Conservation (phyloP, 208 protist species). For the Trypanosoma lewisi region DNA sequence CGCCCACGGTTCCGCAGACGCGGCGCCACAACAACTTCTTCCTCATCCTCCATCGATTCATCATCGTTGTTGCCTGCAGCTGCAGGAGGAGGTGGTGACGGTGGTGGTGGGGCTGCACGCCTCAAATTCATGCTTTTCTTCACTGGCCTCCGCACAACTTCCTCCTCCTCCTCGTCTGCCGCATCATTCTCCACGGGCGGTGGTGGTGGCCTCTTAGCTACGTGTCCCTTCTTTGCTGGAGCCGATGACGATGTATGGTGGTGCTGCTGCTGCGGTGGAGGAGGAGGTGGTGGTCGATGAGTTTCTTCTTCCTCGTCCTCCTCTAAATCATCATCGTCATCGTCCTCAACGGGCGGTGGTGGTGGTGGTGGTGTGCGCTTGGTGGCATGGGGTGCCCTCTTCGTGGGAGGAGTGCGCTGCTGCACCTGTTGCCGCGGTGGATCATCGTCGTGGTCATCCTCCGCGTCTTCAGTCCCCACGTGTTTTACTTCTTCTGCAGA, state of each 20-base stretch:
- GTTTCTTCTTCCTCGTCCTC: constrained; percentile 15
- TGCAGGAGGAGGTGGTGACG: not conserved
- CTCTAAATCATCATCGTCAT: constrained; percentile 17
- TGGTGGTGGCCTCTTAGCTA: constrained; percentile 7
- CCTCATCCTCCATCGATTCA: constrained; percentile 7
- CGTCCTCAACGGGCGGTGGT: constrained; percentile 6
- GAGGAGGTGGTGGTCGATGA: not conserved
- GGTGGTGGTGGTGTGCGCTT: constrained; percentile 10
- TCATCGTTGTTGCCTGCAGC: not conserved
- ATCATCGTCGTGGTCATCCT: constrained; percentile 10
- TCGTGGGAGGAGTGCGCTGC: not conserved
- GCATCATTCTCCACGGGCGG: constrained; percentile 6
- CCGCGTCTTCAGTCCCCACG: constrained; percentile 1
- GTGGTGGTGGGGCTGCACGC: not conserved
- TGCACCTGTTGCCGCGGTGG: not conserved
- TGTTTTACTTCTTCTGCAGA: not conserved
- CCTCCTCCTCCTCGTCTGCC: constrained; percentile 17
- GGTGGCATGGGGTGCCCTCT: not conserved
- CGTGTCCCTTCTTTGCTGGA: constrained; percentile 22
- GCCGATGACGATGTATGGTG: constrained; percentile 8
- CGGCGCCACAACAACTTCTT: constrained; percentile 5
- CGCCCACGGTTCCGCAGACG: constrained; percentile 6
- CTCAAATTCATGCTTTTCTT: constrained; percentile 4
- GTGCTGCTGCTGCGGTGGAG: constrained; percentile 4
- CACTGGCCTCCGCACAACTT: not conserved